phyloP scores from a whole-genome alignment of 805 yeast genomes.

The Metschnikowia borealis region DNA sequence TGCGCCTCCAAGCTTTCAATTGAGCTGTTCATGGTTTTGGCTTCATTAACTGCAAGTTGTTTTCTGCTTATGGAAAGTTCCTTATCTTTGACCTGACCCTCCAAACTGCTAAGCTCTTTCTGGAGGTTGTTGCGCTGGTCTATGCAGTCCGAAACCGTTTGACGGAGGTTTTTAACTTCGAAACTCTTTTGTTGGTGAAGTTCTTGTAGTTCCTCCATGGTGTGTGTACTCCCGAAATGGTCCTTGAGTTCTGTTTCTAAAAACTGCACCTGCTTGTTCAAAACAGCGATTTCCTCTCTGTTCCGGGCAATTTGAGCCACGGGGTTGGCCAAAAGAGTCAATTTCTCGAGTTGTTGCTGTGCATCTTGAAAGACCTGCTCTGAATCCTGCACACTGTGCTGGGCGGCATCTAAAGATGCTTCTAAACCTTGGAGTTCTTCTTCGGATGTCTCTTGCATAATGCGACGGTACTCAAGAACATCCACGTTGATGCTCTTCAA shows the following conservation, averaged over 20 bases:
- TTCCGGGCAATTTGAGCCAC: constrained; percentile 34
- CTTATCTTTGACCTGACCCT: constrained; percentile 50
- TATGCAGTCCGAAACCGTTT: constrained; percentile 21
- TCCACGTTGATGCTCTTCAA: constrained; percentile 29
- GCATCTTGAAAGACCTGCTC: background rate
- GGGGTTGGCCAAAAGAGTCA: constrained; percentile 21
- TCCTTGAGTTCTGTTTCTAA: constrained; percentile 33
- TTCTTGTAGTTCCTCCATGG: constrained; percentile 46
- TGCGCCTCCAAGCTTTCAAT: constrained; percentile 32
- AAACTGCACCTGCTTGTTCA: constrained; percentile 24
- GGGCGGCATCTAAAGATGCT: background rate
- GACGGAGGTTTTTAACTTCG: constrained; percentile 41
- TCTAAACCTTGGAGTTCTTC: background rate
- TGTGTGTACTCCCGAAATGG: constrained; percentile 30
- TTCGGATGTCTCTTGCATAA: constrained; percentile 3
- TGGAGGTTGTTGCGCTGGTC: constrained; percentile 45
- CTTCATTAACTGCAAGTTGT: constrained; percentile 48
- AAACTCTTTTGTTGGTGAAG: constrained; percentile 34
- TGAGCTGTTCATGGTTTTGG: constrained; percentile 15
- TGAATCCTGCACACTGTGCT: background rate
- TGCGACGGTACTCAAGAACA: constrained; percentile 25
- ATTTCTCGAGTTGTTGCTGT: background rate
- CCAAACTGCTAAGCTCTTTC: constrained; percentile 43
- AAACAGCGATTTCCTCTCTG: constrained; percentile 24
- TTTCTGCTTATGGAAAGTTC: constrained; percentile 48